Evolutionary conservation across 345 rosid species (phyloP).

Genomic region (Brassica nigra): DNA sequence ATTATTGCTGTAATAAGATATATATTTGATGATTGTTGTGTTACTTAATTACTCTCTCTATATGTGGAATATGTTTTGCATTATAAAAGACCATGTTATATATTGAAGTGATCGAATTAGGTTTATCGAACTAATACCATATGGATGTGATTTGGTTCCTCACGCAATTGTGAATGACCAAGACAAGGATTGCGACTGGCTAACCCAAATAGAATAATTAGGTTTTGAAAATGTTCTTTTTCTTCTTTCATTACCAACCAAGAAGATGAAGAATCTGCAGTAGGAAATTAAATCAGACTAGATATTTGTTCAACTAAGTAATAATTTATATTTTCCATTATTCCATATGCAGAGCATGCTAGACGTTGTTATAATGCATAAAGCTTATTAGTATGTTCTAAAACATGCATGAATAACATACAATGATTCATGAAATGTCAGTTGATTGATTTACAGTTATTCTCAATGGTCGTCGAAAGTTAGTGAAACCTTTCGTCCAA

Average conservation of each 20-base stretch:
- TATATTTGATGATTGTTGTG: not conserved
- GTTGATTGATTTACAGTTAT: not conserved
- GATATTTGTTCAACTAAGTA: not conserved
- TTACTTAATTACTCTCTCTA: not conserved
- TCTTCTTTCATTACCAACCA: not conserved
- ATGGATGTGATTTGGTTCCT: not conserved
- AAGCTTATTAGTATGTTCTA: not conserved
- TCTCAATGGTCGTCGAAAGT: not conserved
- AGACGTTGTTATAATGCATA: not conserved
- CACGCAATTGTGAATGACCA: not conserved
- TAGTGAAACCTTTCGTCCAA: not conserved
- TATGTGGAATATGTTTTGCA: not conserved
- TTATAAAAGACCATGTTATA: not conserved
- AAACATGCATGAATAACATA: not conserved
- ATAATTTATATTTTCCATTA: not conserved
- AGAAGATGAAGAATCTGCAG: not conserved
- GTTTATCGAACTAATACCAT: not conserved
- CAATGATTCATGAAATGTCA: not conserved
- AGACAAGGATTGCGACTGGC: not conserved
- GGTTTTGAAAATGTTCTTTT: not conserved
- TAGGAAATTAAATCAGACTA: not conserved
- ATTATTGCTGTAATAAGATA: constrained; percentile 26
- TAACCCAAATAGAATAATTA: not conserved
- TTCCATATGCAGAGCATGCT: not conserved
- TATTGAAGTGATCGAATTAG: not conserved